Base-by-base conservation (phyloP, 352 stramenopile species). In the Pythium apleroticum region DNA sequence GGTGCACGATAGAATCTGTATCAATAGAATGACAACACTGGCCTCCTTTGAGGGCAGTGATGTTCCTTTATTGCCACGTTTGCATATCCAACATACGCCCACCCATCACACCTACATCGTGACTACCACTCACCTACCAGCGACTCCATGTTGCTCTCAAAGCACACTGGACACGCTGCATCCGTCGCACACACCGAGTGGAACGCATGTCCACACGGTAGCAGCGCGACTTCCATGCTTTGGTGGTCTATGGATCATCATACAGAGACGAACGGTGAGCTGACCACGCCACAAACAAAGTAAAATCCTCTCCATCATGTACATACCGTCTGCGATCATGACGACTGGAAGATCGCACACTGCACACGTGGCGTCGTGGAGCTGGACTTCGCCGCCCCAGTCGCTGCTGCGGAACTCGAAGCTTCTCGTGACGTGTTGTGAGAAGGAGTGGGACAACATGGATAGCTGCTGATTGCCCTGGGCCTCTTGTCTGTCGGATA, bases 391-490 rank as follows among this genome's bases (percentile, higher is more conserved):
- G 22, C 88, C 86, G 50, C 88, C 88, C 88, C 88, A 96, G 57
- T 94, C 88, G 57, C 86, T 93, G 66, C 90, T 93, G 27, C 85
- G 76, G 57, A 84, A 91, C 46, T 96, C 88, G 71, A 90, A 96
- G 19, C 75, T 81, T 37, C 83, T 71, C 20, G 63, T 57, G 4
- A 70, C 52, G 41, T 54, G 41, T 8, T 19, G 31, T 9, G 25
- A 19, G 19, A 24, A 33, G 2, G 25, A 14, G 28, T 60, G 59
- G 3, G 63, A 63, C 0, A 50, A 19, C 24, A 30, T 45, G 6
- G n/a, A 20, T 19, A 31, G 12, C 25, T 12, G 25, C 27, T 7
- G 37, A 15, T 37, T 55, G 48, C 4, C 25, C 7, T 37, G 48
- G 7, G 24, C 15, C 4, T 37, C 4, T 53, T 48, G n/a, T 7